phyloP scores from a whole-genome alignment of 169 alveolate species.

The Cryptosporidium canis region DNA sequence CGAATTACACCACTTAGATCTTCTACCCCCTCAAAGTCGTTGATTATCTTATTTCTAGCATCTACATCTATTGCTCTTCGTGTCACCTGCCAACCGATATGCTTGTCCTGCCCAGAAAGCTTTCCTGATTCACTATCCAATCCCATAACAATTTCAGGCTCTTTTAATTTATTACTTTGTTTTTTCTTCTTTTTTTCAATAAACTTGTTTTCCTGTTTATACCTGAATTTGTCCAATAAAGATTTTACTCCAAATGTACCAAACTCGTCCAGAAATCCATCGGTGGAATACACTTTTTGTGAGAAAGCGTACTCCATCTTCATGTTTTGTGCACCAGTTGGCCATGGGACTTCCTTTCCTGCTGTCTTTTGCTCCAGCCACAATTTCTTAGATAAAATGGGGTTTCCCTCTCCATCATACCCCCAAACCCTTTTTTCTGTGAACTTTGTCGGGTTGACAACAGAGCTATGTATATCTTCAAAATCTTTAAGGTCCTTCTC shows the following conservation, averaged over 20 bases:
- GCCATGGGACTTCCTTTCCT: background rate
- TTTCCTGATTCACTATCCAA: background rate
- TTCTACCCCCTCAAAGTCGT: slow-evolving; percentile 44
- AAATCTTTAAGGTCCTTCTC: slow-evolving; percentile 22
- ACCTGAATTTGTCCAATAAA: slow-evolving; percentile 29
- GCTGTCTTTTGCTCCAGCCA: slow-evolving; percentile 26
- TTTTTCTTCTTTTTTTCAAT: slow-evolving; percentile 21
- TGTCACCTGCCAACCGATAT: slow-evolving; percentile 14
- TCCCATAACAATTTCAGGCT: slow-evolving; percentile 16
- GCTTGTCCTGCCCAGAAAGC: slow-evolving; percentile 13
- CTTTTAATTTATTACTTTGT: background rate
- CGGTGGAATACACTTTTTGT: slow-evolving; percentile 5
- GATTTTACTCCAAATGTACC: slow-evolving; percentile 30
- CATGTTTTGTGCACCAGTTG: background rate
- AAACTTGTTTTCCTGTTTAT: background rate
- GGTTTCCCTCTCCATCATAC: slow-evolving; percentile 47
- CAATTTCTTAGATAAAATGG: slow-evolving; percentile 12
- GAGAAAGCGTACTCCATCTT: slow-evolving; percentile 32
- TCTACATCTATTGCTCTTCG: slow-evolving; percentile 16
- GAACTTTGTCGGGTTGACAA: slow-evolving; percentile 10
- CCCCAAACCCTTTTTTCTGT: slow-evolving; percentile 54
- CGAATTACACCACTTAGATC: slow-evolving; percentile 41
- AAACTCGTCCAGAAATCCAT: slow-evolving; percentile 49
- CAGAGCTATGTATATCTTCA: slow-evolving; percentile 19
- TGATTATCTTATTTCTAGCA: background rate